These are phyloP conservation scores for Echinosophora koreensis DNA, from an alignment of 306 rosid genomes.

Conservation along the genomic window DNA sequence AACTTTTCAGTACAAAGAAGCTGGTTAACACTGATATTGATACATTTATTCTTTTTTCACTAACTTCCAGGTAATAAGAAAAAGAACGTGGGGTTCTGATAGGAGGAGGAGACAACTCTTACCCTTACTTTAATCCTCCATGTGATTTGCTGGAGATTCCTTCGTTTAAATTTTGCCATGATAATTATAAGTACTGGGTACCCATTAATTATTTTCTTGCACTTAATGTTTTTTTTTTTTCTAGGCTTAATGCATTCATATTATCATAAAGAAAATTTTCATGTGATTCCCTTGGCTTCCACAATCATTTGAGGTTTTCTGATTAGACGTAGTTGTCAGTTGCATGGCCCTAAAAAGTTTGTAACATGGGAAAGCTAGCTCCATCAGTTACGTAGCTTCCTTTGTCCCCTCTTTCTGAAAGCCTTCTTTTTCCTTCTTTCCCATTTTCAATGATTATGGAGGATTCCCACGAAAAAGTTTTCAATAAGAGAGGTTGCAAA, in stretches of 20 bases:
- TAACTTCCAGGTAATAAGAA: conserved; percentile 54
- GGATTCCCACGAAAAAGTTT: conserved; percentile 47
- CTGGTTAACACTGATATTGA: conserved; percentile 41
- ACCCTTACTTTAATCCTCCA: conserved; percentile 50
- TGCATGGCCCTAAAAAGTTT: conserved; percentile 42
- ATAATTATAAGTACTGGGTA: conserved; percentile 14
- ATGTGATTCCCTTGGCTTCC: conserved; percentile 45
- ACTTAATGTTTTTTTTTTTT: background rate
- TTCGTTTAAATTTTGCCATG: background rate
- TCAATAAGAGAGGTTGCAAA: conserved; percentile 46
- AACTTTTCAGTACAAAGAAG: conserved; percentile 26
- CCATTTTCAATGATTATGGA: conserved; percentile 48
- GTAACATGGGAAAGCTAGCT: conserved; percentile 34
- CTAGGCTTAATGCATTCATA: background rate
- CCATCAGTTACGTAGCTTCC: conserved; percentile 44
- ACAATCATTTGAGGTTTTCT: conserved; percentile 51
- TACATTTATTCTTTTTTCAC: conserved; percentile 62
- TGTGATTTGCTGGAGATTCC: conserved; percentile 60
- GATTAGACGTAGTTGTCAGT: conserved; percentile 46
- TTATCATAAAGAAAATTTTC: conserved; percentile 12
- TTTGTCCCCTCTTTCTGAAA: conserved; percentile 40
- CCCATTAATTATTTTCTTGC: background rate
- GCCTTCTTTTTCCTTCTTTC: conserved; percentile 37
- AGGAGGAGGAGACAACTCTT: conserved; percentile 49
- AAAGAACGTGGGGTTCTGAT: conserved; percentile 45